A percentile compares a stretch with the other conserved stretches of the same genome.
Evolutionary conservation across 441 rosid species (phyloP).

Genomic region (Croton setiger): DNA sequence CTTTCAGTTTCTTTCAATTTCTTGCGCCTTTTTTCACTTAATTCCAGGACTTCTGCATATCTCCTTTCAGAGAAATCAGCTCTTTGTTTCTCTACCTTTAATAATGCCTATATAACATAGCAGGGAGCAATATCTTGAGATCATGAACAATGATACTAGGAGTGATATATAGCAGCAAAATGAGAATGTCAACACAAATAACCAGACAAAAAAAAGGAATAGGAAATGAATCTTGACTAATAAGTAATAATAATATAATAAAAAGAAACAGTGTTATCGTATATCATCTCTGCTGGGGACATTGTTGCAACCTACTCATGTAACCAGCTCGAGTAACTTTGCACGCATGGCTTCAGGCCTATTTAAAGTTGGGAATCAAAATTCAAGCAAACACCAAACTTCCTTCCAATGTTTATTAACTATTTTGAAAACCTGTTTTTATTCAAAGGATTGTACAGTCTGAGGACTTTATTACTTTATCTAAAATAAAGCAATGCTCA

Average conservation of each 20-base stretch:
- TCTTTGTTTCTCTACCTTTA: constrained; percentile 64
- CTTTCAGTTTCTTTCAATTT: constrained; percentile 77
- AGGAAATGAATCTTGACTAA: neutral
- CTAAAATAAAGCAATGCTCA: neutral
- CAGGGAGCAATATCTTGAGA: neutral
- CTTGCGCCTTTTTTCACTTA: constrained; percentile 64
- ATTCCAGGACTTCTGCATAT: constrained; percentile 55
- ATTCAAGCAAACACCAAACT: neutral
- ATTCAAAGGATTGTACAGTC: too few relatives aligned
- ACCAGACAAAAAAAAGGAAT: too few relatives aligned
- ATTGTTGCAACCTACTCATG: neutral
- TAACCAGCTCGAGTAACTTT: neutral
- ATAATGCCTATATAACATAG: constrained; percentile 43
- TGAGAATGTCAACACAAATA: constrained; percentile 4
- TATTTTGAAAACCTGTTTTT: neutral
- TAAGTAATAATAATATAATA: neutral
- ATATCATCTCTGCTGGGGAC: neutral
- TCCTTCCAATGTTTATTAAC: neutral
- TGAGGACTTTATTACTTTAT: neutral
- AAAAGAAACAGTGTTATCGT: neutral
- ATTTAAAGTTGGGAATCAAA: neutral
- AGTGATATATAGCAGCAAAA: neutral
- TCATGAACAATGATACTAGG: neutral
- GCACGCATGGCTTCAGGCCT: neutral
- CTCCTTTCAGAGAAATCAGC: constrained; percentile 68